Conservation (phyloP, 192 early-diverging fungal species). For the Coemansia sp. region DNA sequence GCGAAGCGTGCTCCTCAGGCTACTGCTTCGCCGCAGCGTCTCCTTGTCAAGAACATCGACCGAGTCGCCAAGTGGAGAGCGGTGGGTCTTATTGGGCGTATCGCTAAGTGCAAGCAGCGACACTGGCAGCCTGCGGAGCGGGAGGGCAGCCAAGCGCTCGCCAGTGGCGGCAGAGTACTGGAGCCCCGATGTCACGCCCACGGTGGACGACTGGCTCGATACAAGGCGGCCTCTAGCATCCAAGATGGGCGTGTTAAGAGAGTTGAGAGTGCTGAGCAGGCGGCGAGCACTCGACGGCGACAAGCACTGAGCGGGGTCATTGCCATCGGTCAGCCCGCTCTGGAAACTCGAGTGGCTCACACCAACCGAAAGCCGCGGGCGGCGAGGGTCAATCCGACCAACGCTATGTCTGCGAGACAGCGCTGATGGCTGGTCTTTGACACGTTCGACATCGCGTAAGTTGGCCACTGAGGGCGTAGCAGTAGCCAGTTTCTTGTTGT, state of each 20-base stretch:
- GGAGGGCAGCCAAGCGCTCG: slow-evolving; percentile 19
- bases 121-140: slow-evolving; percentile 44
- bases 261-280: slow-evolving; percentile 39
- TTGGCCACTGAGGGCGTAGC: slow-evolving; percentile 44
- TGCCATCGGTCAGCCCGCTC: background rate
- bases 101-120: slow-evolving; percentile 39
- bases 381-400: slow-evolving; percentile 16
- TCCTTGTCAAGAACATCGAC: slow-evolving; percentile 13
- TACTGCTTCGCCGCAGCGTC: slow-evolving; percentile 30
- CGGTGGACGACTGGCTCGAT: background rate
- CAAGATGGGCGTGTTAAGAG: slow-evolving; percentile 42
- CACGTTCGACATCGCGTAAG: slow-evolving; percentile 38
- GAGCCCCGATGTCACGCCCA: background rate
- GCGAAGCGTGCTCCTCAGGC: slow-evolving; percentile 18
- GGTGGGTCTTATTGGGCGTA: slow-evolving; percentile 18
- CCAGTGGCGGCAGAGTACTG: background rate
- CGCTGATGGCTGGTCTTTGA: slow-evolving; percentile 20
- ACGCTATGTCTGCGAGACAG: slow-evolving; percentile 43
- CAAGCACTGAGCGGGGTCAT: slow-evolving; percentile 12
- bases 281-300: slow-evolving; percentile 46
- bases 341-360: background rate
- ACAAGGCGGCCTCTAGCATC: slow-evolving; percentile 31
- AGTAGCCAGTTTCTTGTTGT: slow-evolving; percentile 42
- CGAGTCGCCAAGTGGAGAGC: slow-evolving; percentile 16
- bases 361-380: slow-evolving; percentile 8